These are phyloP conservation scores for Batkoa obscura DNA, from an alignment of 371 early-diverging fungal species.

Conservation along the genomic window DNA sequence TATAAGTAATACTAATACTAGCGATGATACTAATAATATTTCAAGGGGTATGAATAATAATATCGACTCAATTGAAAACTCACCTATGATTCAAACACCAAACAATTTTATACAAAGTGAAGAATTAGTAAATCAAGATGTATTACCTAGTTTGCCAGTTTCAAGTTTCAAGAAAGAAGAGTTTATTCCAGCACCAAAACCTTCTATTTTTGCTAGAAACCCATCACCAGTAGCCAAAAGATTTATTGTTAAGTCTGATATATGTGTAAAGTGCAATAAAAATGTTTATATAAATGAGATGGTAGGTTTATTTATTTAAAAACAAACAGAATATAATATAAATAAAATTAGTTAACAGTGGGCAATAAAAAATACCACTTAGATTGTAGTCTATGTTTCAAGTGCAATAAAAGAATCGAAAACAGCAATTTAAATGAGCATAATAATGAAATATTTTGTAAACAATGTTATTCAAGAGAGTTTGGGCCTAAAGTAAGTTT, in stretches of 20 bases:
- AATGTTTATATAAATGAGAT: background rate
- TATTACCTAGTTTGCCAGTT: too few species aligned
- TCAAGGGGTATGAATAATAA: too few species aligned
- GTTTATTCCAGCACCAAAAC: background rate
- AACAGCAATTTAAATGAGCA: slow-evolving; percentile 21
- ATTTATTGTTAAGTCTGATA: background rate
- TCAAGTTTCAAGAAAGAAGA: too few species aligned
- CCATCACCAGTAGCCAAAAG: background rate
- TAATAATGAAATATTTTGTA: slow-evolving; percentile 24
- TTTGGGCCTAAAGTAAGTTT: slow-evolving; percentile 23
- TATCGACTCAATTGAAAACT: background rate
- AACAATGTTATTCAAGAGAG: slow-evolving; percentile 19
- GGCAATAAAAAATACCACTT: slow-evolving; percentile 24
- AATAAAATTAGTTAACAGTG: slow-evolving; percentile 3
- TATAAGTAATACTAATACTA: background rate
- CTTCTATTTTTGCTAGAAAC: background rate
- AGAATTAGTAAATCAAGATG: too few species aligned
- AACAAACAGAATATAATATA: background rate
- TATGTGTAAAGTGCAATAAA: background rate
- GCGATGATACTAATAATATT: too few species aligned
- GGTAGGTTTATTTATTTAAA: background rate
- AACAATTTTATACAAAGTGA: too few species aligned
- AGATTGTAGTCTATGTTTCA: slow-evolving; percentile 21
- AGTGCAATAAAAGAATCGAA: slow-evolving; percentile 17
- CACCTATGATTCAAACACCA: background rate